These are phyloP conservation scores for Cadophora sp. DNA, from an alignment of 2,329 filamentous ascomycete species.

Conservation along the genomic window DNA sequence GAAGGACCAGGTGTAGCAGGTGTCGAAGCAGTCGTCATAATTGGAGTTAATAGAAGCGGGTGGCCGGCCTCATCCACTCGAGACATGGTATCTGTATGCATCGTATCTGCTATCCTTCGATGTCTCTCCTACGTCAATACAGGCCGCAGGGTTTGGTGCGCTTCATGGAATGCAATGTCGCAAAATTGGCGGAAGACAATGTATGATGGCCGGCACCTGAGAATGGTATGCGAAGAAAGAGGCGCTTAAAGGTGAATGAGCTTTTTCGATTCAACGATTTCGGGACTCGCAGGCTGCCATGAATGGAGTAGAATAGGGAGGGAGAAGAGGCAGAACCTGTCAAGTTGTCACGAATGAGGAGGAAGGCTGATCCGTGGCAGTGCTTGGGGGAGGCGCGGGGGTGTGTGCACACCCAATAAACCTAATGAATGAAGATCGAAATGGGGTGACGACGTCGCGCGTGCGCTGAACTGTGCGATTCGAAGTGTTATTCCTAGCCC, in stretches of 20 bases:
- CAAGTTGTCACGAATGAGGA: not conserved
- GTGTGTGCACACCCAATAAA: conserved; percentile 5
- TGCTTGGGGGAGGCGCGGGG: not conserved
- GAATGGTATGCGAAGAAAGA: not conserved
- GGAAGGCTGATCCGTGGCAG: conserved; percentile 11
- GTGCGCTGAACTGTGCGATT: not conserved
- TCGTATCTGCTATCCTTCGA: not conserved
- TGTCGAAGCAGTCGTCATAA: conserved; percentile 43
- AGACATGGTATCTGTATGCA: conserved; percentile 15
- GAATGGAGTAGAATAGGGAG: not conserved
- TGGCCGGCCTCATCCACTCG: conserved; percentile 35
- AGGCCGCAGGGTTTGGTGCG: not conserved
- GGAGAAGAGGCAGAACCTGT: not conserved
- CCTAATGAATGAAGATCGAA: not conserved
- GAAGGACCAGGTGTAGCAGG: conserved; percentile 44
- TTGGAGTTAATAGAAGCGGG: conserved; percentile 29
- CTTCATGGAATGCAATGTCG: conserved; percentile 18
- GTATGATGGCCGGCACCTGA: not conserved
- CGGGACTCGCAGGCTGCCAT: not conserved
- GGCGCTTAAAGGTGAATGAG: not conserved
- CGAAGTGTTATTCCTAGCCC: not conserved
- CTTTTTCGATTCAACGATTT: not conserved
- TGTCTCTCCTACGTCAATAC: conserved; percentile 10
- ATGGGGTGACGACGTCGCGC: not conserved
- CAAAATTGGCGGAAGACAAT: not conserved